Conservation (phyloP, 768 basidiomycete species). For the Termitomyces sp. region DNA sequence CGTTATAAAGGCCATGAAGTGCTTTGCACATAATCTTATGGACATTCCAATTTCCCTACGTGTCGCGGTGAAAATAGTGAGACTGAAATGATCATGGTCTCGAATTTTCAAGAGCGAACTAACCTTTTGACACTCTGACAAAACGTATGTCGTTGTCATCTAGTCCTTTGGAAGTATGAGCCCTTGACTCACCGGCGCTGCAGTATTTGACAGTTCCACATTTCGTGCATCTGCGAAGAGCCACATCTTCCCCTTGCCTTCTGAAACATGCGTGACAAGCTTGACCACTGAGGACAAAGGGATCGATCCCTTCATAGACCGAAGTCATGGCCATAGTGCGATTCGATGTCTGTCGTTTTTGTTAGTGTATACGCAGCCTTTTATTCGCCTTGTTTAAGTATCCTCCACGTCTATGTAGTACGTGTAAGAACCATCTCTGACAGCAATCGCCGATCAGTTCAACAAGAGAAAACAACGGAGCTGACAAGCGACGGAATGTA, state of each 20-base stretch:
- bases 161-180: background rate
- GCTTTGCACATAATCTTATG: slow-evolving; percentile 33
- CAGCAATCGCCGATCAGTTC: too few relatives aligned
- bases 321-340: too few relatives aligned
- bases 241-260: slow-evolving; percentile 11
- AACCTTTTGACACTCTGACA: slow-evolving; percentile 30
- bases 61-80: background rate
- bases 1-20: slow-evolving; percentile 20
- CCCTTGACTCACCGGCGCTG: slow-evolving; percentile 18
- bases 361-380: too few relatives aligned
- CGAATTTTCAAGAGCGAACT: background rate
- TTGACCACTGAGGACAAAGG: slow-evolving; percentile 12
- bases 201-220: slow-evolving; percentile 32
- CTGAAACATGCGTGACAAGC: slow-evolving; percentile 30
- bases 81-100: background rate
- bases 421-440: too few relatives aligned
- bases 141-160: too few relatives aligned
- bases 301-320: too few relatives aligned
- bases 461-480: too few relatives aligned
- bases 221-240: slow-evolving; percentile 26
- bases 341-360: too few relatives aligned
- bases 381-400: too few relatives aligned
- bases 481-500: too few relatives aligned
- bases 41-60: slow-evolving; percentile 23
- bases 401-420: too few relatives aligned